A percentile compares a stretch with the other conserved stretches of the same genome.
phyloP scores from a whole-genome alignment of 768 basidiomycete genomes.

The Boletellus sp. region DNA sequence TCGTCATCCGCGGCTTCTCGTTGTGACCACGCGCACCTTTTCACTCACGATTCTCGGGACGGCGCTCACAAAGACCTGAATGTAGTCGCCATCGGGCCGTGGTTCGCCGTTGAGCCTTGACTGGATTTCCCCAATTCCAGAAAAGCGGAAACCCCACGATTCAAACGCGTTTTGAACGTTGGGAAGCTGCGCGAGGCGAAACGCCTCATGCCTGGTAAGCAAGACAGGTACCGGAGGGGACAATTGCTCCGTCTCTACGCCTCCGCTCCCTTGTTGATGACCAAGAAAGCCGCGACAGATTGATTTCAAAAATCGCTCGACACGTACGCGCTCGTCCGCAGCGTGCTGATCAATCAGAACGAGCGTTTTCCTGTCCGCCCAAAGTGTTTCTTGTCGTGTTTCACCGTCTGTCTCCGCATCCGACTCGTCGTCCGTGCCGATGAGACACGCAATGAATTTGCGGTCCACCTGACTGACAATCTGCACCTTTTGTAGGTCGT shows the following conservation, averaged over 20 bases:
- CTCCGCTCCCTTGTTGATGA: slow-evolving; percentile 34
- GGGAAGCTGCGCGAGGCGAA: slow-evolving; percentile 40
- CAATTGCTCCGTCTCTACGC: slow-evolving; percentile 42
- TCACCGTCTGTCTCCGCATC: slow-evolving; percentile 14
- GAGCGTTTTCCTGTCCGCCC: slow-evolving; percentile 37
- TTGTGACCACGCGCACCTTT: slow-evolving; percentile 42
- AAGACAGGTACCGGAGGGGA: slow-evolving; percentile 57
- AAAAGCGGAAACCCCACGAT: slow-evolving; percentile 69
- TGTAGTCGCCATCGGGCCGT: slow-evolving; percentile 38
- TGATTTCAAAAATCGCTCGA: slow-evolving; percentile 75
- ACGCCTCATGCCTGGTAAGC: slow-evolving; percentile 63
- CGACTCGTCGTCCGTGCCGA: slow-evolving; percentile 30
- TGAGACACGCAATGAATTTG: slow-evolving; percentile 83
- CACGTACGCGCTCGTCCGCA: slow-evolving; percentile 92
- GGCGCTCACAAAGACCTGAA: slow-evolving; percentile 58
- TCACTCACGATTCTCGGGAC: slow-evolving; percentile 71
- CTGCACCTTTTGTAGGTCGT: slow-evolving; percentile 51
- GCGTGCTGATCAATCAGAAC: slow-evolving; percentile 96
- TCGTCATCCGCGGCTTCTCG: not conserved
- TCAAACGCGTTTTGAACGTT: slow-evolving; percentile 47
- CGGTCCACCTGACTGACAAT: slow-evolving; percentile 84
- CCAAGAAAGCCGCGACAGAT: slow-evolving; percentile 67
- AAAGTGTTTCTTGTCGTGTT: slow-evolving; percentile 11
- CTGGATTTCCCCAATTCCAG: slow-evolving; percentile 29
- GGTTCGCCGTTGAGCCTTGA: slow-evolving; percentile 19